Percentiles rank a stretch among this genome's conserved stretches.
phyloP scores from a whole-genome alignment of 2,329 filamentous ascomycete genomes.

The Graphilbum sp. region DNA sequence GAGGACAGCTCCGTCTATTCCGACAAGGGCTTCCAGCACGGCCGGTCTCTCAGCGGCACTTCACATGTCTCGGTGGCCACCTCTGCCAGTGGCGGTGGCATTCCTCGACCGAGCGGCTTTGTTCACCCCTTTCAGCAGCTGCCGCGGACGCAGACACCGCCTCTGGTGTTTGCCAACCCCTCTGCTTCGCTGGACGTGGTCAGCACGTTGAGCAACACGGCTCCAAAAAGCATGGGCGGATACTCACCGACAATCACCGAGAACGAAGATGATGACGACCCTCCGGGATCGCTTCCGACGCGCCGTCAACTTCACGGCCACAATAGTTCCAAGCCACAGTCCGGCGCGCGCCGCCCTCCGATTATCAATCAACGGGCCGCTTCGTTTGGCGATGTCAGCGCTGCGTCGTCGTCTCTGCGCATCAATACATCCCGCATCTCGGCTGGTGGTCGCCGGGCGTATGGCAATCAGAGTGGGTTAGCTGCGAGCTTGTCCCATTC shows the following conservation, averaged over 20 bases:
- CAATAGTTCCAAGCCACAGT: conserved; percentile 12
- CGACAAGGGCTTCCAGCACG: conserved; percentile 31
- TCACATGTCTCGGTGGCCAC: conserved; percentile 41
- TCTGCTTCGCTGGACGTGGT: conserved; percentile 31
- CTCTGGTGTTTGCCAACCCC: conserved; percentile 41
- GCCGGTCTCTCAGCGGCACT: conserved; percentile 40
- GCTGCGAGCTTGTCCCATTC: conserved; percentile 26
- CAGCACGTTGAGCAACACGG: conserved; percentile 19
- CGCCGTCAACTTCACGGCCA: conserved; percentile 14
- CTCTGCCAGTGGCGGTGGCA: conserved; percentile 36
- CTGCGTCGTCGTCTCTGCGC: conserved; percentile 17
- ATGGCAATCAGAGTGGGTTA: conserved; percentile 12
- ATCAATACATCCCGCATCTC: conserved; percentile 20
- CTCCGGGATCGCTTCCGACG: conserved; percentile 6
- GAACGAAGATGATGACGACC: conserved; percentile 23
- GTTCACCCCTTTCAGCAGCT: conserved; percentile 50
- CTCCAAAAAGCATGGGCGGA: conserved; percentile 22
- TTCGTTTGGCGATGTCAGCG: conserved; percentile 21
- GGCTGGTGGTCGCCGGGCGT: conserved; percentile 3
- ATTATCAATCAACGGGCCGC: conserved; percentile 22
- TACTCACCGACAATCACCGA: conserved; percentile 40
- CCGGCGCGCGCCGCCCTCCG: conserved; percentile 20
- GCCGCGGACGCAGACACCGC: conserved; percentile 42
- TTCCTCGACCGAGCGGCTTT: conserved; percentile 29
- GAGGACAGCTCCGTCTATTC: conserved; percentile 8